A percentile compares a stretch with the other conserved stretches of the same genome.
These are phyloP conservation scores for Guadua angustifolia DNA, from an alignment of 176 grass and related monocot species.

Conservation along the genomic window DNA sequence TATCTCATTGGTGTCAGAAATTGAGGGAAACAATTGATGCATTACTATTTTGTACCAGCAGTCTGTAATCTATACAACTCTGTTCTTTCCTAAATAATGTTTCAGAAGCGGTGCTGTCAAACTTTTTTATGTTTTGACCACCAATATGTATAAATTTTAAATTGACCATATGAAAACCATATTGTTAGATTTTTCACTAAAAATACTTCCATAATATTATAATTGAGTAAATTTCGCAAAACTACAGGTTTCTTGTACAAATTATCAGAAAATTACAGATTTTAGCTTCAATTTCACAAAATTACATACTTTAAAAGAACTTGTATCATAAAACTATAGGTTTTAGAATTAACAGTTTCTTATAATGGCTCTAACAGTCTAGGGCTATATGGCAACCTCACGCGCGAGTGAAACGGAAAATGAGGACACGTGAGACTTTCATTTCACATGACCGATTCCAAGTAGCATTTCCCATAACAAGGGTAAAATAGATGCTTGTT, in stretches of 20 bases:
- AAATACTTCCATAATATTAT: background rate
- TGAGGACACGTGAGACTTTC: too few species aligned
- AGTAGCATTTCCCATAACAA: background rate
- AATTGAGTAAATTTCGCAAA: too few species aligned
- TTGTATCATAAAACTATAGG: too few species aligned
- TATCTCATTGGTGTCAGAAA: background rate
- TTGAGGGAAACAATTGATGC: background rate
- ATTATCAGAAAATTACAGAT: too few species aligned
- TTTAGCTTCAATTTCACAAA: too few species aligned
- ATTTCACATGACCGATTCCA: too few species aligned
- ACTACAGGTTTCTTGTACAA: too few species aligned
- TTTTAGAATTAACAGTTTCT: too few species aligned
- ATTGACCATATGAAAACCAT: background rate
- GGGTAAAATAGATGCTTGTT: background rate
- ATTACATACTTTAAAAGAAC: too few species aligned
- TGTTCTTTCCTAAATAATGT: background rate
- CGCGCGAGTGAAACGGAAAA: too few species aligned
- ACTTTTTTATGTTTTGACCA: background rate
- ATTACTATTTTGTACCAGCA: background rate
- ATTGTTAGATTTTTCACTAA: conserved; percentile 5
- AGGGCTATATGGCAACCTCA: too few species aligned
- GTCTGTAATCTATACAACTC: background rate
- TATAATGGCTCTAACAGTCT: too few species aligned
- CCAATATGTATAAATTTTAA: background rate
- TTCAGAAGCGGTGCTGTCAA: background rate